Percentiles rank a stretch among this genome's conserved stretches.
Conservation (phyloP, 1,284 basidiomycete species). For the Ustilago cynodontis region DNA sequence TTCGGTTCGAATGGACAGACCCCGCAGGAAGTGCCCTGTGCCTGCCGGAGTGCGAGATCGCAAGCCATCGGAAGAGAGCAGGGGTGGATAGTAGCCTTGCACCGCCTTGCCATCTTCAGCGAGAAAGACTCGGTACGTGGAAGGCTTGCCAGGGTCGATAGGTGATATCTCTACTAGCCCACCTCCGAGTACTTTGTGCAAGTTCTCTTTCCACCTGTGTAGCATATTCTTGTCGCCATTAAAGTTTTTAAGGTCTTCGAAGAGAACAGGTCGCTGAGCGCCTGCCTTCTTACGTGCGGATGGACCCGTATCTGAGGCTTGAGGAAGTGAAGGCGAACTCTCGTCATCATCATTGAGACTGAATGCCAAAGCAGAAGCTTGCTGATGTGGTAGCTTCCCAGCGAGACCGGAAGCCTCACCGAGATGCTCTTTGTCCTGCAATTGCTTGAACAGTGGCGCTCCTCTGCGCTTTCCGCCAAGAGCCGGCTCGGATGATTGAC, state of each 20-base stretch:
- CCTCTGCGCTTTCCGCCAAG: no score
- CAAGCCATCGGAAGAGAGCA: background rate
- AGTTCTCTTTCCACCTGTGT: background rate
- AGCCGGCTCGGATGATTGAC: no score
- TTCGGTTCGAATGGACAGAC: background rate
- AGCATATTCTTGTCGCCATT: background rate
- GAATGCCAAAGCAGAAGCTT: no score
- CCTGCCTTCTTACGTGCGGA: no score
- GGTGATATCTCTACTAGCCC: background rate
- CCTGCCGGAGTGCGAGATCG: background rate
- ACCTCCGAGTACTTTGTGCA: slow-evolving; percentile 5
- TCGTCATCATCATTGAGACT: no score
- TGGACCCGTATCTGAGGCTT: no score
- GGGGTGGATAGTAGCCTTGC: slow-evolving; percentile 4
- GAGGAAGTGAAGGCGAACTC: no score
- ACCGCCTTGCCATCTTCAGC: slow-evolving; percentile 9
- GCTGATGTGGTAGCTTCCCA: no score
- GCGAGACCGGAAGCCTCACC: no score
- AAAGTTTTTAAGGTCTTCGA: background rate
- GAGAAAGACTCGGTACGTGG: background rate
- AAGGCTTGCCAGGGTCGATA: background rate
- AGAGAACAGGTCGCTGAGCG: no score
- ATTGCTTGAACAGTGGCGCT: no score
- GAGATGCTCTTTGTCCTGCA: no score
- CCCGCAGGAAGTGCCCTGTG: background rate